These are phyloP conservation scores for Gentiana straminea DNA, from an alignment of 257 asterid genomes.

Conservation along the genomic window DNA sequence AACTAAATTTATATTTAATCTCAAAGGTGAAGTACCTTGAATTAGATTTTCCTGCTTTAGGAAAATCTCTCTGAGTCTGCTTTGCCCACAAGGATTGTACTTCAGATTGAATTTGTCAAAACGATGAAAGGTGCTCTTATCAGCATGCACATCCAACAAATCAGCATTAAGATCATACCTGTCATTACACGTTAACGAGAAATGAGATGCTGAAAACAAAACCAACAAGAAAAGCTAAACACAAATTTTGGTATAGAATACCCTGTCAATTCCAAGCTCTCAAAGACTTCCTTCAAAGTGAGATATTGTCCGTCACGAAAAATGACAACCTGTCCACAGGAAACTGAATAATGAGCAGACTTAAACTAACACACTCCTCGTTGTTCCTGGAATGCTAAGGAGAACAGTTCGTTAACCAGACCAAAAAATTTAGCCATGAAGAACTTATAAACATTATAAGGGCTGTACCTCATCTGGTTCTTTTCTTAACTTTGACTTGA, in stretches of 20 bases:
- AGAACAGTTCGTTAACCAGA: not conserved
- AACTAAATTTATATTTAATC: too few species aligned
- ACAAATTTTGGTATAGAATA: conserved; percentile 18
- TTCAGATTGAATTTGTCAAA: conserved; percentile 94
- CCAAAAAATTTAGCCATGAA: not conserved
- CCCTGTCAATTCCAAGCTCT: conserved; percentile 95
- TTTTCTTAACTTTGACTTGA: conserved; percentile 70
- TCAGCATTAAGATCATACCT: conserved; percentile 92
- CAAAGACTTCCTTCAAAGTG: conserved; percentile 89
- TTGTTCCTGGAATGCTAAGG: not conserved
- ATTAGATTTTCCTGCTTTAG: conserved; percentile 90
- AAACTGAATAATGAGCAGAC: conserved; percentile 11
- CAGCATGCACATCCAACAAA: conserved; percentile 89
- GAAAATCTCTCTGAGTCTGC: conserved; percentile 85
- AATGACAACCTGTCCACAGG: conserved; percentile 60
- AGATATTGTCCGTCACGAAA: conserved; percentile 91
- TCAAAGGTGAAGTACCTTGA: conserved; percentile 36
- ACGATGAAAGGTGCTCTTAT: conserved; percentile 92
- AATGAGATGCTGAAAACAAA: conserved; percentile 4
- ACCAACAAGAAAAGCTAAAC: not conserved
- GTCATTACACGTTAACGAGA: conserved; percentile 16
- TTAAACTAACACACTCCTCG: not conserved
- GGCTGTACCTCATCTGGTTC: conserved; percentile 86
- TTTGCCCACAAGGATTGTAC: conserved; percentile 94
- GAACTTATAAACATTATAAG: not conserved